Percentiles rank a stretch among this genome's conserved stretches.
Evolutionary conservation across 1,284 basidiomycete species (phyloP).

Genomic region (Ustilago tritici): DNA sequence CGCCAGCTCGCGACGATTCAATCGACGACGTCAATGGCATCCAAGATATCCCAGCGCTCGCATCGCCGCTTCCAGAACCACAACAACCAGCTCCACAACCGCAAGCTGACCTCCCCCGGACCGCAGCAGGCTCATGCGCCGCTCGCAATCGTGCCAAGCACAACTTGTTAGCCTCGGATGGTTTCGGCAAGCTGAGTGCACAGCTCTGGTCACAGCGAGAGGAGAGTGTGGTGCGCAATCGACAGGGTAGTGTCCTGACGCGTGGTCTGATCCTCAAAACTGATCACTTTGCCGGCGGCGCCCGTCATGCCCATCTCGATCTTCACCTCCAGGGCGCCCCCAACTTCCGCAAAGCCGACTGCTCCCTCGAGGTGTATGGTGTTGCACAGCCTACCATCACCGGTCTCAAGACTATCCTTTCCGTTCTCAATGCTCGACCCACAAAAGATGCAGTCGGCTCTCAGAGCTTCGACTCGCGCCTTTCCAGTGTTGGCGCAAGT

Average conservation of each 20-base stretch:
- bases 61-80: conserved; percentile 38
- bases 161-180: conserved; percentile 41
- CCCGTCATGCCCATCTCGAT: conserved; percentile 74
- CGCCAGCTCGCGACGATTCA: conserved; percentile 3
- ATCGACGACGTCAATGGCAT: conserved; percentile 8
- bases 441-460: conserved; percentile 20
- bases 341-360: conserved; percentile 81
- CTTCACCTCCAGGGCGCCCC: conserved; percentile 90
- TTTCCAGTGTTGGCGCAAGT: conserved; percentile 13
- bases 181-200: conserved; percentile 40
- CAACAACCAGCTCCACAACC: conserved; percentile 16
- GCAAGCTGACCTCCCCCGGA: conserved; percentile 4
- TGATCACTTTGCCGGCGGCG: conserved; percentile 67
- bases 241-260: conserved; percentile 86
- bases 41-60: conserved; percentile 34
- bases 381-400: conserved; percentile 91
- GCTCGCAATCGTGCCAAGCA: conserved; percentile 27
- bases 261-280: conserved; percentile 94
- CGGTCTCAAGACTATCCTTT: conserved; percentile 90
- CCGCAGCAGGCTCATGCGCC: conserved; percentile 6
- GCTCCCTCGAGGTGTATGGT: conserved; percentile 71
- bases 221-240: conserved; percentile 80
- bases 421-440: conserved; percentile 76
- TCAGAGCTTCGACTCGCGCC: conserved; percentile 31
- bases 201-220: conserved; percentile 56